Base-by-base conservation (phyloP, 164 flowering plant species). In the Vitis vinifera region DNA sequence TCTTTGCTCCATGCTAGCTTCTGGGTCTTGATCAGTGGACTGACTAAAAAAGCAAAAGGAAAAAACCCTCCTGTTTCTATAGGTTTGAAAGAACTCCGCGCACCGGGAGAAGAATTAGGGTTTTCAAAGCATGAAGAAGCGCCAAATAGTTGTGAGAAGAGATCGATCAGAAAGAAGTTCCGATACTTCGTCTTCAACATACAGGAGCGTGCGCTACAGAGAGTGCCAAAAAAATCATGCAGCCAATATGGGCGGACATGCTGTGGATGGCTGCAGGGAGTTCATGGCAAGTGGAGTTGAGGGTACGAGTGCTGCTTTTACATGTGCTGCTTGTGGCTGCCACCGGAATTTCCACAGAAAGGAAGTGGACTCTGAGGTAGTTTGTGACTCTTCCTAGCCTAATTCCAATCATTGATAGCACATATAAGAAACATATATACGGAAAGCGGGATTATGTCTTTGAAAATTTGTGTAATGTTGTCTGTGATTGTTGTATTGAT, bases 201-300 rank as follows among this genome's bases (percentile, higher is more conserved):
- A 69, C 8, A 55, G 78, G 62, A 75, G n/a, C 44, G 76, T 78
- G 1, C 50, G 84, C 9, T 84, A 84, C 51, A 76, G 71, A 6
- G 87, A 80, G 67, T 85, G 88, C 71, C 79, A 72, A 19, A 85
- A 75, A 81, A 85, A 85, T 65, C 88, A 85, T 55, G 88, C 88
- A 6, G 86, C 86, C 0, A 79, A 64, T 50, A 73, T 85, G 8
- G 86, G 84, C 56, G 88, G 86, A 6, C 72, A 85, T 51, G 88
- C 88, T 0, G 77, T 82, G 44, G 88, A 85, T 50, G 88, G 88
- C 1, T 84, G 88, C 77, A 55, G 85, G 30, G 87, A 84, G 60
- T 84, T 84, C 81, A 80, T 84, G 86, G 82, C 88, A 0, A 77
- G 78, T 10, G 84, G 82, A 0, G 78, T 66, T 29, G 81, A 80